A percentile compares a stretch with the other conserved stretches of the same genome.
phyloP scores from a whole-genome alignment of 2,329 filamentous ascomycete genomes.

The Aureobasidium pullulans region DNA sequence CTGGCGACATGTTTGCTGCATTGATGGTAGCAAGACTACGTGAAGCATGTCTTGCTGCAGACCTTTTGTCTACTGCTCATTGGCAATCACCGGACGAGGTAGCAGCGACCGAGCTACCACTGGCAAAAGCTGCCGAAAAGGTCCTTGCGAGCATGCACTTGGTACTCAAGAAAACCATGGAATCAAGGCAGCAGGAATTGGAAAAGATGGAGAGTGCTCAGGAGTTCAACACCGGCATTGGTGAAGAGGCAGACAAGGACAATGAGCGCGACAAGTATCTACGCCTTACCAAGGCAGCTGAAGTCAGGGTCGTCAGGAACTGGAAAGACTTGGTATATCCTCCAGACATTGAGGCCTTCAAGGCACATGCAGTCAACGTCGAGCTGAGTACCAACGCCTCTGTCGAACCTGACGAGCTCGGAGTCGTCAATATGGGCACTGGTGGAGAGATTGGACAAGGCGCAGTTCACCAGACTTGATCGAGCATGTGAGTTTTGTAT shows the following conservation, averaged over 20 bases:
- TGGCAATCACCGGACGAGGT: conserved; percentile 77
- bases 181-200: conserved; percentile 60
- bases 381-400: neutral
- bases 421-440: conserved; percentile 65
- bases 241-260: conserved; percentile 34
- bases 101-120: conserved; percentile 61
- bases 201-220: conserved; percentile 34
- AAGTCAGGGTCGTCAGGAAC: conserved; percentile 76
- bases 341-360: conserved; percentile 55
- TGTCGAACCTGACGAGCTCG: conserved; percentile 65
- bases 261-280: conserved; percentile 56
- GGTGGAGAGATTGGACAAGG: conserved; percentile 41
- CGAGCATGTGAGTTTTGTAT: conserved; percentile 21
- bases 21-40: conserved; percentile 81
- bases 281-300: conserved; percentile 72
- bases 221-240: conserved; percentile 37
- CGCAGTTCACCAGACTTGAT: conserved; percentile 48
- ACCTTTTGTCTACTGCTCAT: conserved; percentile 48
- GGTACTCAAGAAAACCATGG: conserved; percentile 62
- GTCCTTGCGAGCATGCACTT: conserved; percentile 90
- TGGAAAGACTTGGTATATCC: conserved; percentile 61
- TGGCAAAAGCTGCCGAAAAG: conserved; percentile 76
- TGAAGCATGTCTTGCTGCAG: conserved; percentile 59
- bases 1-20: conserved; percentile 97
- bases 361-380: conserved; percentile 34